phyloP scores from a whole-genome alignment of 208 protist species.

The Acanthamoeba royreba region DNA sequence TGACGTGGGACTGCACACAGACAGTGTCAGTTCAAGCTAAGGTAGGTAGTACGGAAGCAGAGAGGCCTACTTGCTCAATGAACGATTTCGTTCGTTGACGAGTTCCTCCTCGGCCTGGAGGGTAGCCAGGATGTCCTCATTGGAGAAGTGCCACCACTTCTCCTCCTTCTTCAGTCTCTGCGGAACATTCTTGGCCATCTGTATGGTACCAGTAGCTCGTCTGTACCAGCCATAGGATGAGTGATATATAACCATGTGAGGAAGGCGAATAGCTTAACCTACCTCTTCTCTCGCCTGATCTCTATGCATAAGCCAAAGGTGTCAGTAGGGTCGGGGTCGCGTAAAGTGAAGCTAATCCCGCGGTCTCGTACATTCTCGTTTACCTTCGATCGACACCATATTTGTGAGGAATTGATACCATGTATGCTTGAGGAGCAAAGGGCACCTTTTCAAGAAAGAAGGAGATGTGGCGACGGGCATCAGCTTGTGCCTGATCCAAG shows the following conservation, averaged over 20 bases:
- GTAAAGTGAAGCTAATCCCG: background rate
- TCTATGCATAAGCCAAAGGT: background rate
- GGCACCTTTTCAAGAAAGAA: background rate
- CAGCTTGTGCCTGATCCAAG: background rate
- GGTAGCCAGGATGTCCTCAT: background rate
- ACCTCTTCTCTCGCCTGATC: background rate
- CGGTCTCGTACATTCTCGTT: background rate
- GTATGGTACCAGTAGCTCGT: background rate
- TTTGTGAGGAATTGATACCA: background rate
- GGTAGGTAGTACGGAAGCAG: background rate
- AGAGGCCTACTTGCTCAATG: background rate
- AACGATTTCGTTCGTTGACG: background rate
- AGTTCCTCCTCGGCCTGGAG: background rate
- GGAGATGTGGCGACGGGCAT: background rate
- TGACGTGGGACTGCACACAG: background rate
- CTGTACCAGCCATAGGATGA: background rate
- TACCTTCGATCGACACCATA: background rate
- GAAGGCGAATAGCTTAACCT: background rate
- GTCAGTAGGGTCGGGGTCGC: background rate
- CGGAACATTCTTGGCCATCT: background rate
- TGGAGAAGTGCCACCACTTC: constrained; percentile 18
- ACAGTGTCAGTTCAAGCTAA: background rate
- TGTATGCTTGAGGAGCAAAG: no score
- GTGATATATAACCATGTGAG: background rate
- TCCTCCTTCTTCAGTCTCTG: background rate